Evolutionary conservation across 2,329 filamentous ascomycete genomes (phyloP).

Genomic region (Bipolaris oryzae): DNA sequence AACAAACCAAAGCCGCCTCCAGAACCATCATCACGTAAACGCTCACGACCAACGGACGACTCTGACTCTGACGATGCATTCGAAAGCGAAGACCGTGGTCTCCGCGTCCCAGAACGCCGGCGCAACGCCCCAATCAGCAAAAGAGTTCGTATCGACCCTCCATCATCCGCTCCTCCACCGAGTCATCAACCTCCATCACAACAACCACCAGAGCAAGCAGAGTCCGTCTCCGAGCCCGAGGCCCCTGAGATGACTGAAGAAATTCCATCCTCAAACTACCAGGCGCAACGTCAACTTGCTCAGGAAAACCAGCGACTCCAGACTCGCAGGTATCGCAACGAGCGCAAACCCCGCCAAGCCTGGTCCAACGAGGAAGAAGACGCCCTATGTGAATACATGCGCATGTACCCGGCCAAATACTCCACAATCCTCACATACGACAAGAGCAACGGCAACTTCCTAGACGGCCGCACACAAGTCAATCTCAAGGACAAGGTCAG

Average conservation of each 20-base stretch:
- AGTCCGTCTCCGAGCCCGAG: conserved; percentile 30
- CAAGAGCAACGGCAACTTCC: conserved; percentile 17
- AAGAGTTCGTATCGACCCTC: conserved; percentile 32
- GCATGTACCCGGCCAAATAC: conserved; percentile 54
- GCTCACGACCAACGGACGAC: conserved; percentile 30
- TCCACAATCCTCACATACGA: conserved; percentile 50
- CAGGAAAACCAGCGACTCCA: conserved; percentile 19
- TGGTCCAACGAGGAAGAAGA: conserved; percentile 46
- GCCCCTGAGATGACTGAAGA: conserved; percentile 37
- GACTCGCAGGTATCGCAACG: conserved; percentile 1
- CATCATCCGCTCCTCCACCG: conserved; percentile 31
- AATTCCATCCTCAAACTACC: conserved; percentile 24
- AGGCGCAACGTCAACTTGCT: conserved; percentile 25
- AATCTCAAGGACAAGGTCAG: conserved; percentile 57
- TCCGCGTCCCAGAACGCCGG: conserved; percentile 45
- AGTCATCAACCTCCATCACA: conserved; percentile 36
- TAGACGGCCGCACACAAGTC: conserved; percentile 55
- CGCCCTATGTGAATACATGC: conserved; percentile 58
- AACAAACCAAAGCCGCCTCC: conserved; percentile 38
- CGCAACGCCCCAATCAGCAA: conserved; percentile 41
- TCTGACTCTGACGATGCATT: conserved; percentile 55
- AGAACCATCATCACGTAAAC: conserved; percentile 32
- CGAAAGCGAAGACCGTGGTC: conserved; percentile 47
- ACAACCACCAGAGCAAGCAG: conserved; percentile 21
- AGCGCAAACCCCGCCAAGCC: conserved; percentile 24